phyloP scores from a whole-genome alignment of 257 asterid genomes.

The Plantago major region DNA sequence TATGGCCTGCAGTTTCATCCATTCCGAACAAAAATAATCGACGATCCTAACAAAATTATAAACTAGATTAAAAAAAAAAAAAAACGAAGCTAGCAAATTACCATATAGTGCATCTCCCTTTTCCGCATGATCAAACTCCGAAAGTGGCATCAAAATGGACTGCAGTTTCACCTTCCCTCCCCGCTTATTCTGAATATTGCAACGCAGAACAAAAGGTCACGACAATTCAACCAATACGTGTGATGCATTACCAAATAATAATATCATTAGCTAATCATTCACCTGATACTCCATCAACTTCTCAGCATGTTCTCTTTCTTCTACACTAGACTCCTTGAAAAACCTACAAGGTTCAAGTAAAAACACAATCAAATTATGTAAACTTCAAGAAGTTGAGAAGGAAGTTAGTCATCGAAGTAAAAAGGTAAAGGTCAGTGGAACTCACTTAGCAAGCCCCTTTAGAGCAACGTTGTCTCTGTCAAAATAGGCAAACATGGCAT shows the following conservation, averaged over 20 bases:
- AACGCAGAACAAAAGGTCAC: neutral
- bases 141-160: slow-evolving; percentile 59
- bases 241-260: neutral
- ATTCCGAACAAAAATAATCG: slow-evolving; percentile 19
- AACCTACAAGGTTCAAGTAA: slow-evolving; percentile 30
- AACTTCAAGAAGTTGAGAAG: neutral
- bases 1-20: no score
- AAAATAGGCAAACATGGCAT: slow-evolving; percentile 77
- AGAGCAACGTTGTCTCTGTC: slow-evolving; percentile 85
- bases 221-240: neutral
- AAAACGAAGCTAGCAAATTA: slow-evolving; percentile 18
- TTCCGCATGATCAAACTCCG: slow-evolving; percentile 71
- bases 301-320: slow-evolving; percentile 82
- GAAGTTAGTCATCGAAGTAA: no score
- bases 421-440: neutral
- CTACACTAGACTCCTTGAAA: slow-evolving; percentile 73
- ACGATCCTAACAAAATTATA: slow-evolving; percentile 4
- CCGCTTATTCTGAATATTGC: slow-evolving; percentile 44
- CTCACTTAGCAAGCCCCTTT: slow-evolving; percentile 80
- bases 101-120: slow-evolving; percentile 85
- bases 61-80: neutral
- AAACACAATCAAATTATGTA: neutral
- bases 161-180: slow-evolving; percentile 78
- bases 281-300: slow-evolving; percentile 82
- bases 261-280: slow-evolving; percentile 6